Conservation (phyloP, 345 rosid species). For the Citrus reticulata region DNA sequence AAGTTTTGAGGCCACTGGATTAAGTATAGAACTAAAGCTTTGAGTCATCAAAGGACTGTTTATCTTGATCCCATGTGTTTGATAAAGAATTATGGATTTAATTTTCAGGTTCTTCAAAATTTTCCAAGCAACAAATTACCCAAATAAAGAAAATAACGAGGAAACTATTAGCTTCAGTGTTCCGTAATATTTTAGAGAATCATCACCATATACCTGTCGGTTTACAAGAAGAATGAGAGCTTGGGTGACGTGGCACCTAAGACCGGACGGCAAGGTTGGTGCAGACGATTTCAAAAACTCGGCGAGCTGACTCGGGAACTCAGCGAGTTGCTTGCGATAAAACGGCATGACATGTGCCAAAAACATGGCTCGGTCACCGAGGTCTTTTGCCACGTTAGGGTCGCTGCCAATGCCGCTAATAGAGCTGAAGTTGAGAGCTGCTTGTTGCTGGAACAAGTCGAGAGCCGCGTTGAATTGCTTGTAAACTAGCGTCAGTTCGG, state of each 20-base stretch:
- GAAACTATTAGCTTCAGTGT: not conserved
- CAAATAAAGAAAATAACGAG: not conserved
- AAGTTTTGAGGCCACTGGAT: not conserved
- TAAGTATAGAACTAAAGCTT: not conserved
- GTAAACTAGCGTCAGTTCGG: slow-evolving; percentile 65
- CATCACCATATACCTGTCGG: slow-evolving; percentile 42
- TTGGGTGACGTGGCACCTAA: slow-evolving; percentile 65
- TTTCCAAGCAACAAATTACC: not conserved
- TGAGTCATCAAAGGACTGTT: too few relatives aligned
- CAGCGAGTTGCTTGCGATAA: slow-evolving; percentile 59
- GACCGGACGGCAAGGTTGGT: slow-evolving; percentile 66
- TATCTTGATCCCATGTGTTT: not conserved
- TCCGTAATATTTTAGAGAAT: not conserved
- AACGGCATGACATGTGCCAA: slow-evolving; percentile 81
- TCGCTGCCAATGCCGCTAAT: slow-evolving; percentile 61
- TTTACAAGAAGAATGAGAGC: slow-evolving; percentile 74
- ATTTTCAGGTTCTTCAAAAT: not conserved
- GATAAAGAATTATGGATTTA: not conserved
- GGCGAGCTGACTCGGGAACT: slow-evolving; percentile 66
- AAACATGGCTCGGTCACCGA: slow-evolving; percentile 73
- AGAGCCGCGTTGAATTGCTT: slow-evolving; percentile 76
- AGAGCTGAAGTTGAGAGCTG: slow-evolving; percentile 68
- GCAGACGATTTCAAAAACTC: slow-evolving; percentile 69
- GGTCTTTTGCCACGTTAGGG: slow-evolving; percentile 68
- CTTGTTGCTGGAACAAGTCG: slow-evolving; percentile 79